Evolutionary conservation across 2,329 filamentous ascomycete species (phyloP), one percentile per base, ranked within the genome.

Genomic region (Phialophora verrucosa): DNA sequence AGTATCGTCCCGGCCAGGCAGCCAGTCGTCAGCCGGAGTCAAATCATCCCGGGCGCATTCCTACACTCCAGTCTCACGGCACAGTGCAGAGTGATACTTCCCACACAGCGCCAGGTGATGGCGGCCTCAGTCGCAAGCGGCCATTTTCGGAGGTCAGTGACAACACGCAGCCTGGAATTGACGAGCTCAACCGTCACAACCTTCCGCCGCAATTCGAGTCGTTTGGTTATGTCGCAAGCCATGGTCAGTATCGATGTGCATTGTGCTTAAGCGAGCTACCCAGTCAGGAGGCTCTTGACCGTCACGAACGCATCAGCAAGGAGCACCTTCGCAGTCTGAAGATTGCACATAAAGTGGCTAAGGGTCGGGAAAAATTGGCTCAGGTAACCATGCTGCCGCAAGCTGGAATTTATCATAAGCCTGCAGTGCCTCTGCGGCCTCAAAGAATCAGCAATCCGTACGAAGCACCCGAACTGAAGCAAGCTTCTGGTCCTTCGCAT

Each of bases 251-350:
- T 47, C 62, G 68, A 11, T 70, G 68, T 57, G 68, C 65, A 6
- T 50, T 70, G 14, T 70, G 68, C 38, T 32, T 62, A 38, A 68
- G 63, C 44, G 65, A 70, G 35, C 61, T 70, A 7, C 57, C 65
- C 8, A 63, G 50, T 35, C 44, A 64, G 31, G 47, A 64, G 25
- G 68, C 65, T 14, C 65, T 70, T 11, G 42, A 56, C 29, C 55
- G 51, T n/a, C 68, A 70, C 17, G 63, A 70, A 42, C 11, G 17
- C 2, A 27, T 64, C 17, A 68, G 68, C 44, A 56, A 59, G 25
- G 58, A 66, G 32, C 68, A 70, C 29, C 20, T 44, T 4, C 59
- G 63, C 14, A 68, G 62, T 17, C 59, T 67, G 3, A 47, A 66
- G 17, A 62, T 60, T 32, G 14, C 56, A 17, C 5, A 32, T 11